Evolutionary conservation across 2,329 filamentous ascomycete genomes (phyloP), one percentile per base, ranked within the genome.

Genomic region (Diaporthe sp.): DNA sequence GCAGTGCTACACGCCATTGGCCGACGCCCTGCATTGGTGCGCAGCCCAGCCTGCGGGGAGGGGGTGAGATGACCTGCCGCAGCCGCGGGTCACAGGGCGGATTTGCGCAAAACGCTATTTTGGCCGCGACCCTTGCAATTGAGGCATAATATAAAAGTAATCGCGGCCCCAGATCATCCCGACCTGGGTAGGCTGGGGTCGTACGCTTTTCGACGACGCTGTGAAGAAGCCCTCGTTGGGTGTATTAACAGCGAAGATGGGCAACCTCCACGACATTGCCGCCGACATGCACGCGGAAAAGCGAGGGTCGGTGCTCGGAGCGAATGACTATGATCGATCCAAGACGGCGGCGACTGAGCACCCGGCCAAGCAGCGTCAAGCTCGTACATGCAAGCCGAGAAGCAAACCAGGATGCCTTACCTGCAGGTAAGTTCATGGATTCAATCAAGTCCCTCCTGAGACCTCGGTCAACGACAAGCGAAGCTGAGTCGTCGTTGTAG

Each of bases 331-430:
- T 25, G 59, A 47, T 13, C 15, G 39, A 12, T 39, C 39, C 17
- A 47, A 17, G 59, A 22, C 39, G 8, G n/a, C 19, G n/a, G 22
- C 25, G 51, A 19, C 6, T 39, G n/a, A 15, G n/a, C 30, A 2
- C 2, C 42, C 2, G 13, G n/a, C 19, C 3, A 82, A 80, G 53
- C 80, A 80, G 50, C 88, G 85, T 78, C 85, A 87, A 63, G 83
- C 82, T 22, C 84, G 88, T 70, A 86, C 84, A 39, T 90, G 88
- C 79, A 88, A 85, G 76, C 88, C 89, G 22, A 92, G 92, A 80
- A 89, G 92, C 76, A 92, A 91, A 83, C 92, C 90, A 1, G 91
- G 91, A 59, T 93, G 91, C 81, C 86, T 85, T 78, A 92, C 89
- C 80, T 93, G 91, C 91, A 92, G 92, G 91, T 92, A 85, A 80